Percentiles rank a stretch among this genome's conserved stretches.
Conservation (phyloP, 306 rosid genomes). For the Ceratonia siliqua region DNA sequence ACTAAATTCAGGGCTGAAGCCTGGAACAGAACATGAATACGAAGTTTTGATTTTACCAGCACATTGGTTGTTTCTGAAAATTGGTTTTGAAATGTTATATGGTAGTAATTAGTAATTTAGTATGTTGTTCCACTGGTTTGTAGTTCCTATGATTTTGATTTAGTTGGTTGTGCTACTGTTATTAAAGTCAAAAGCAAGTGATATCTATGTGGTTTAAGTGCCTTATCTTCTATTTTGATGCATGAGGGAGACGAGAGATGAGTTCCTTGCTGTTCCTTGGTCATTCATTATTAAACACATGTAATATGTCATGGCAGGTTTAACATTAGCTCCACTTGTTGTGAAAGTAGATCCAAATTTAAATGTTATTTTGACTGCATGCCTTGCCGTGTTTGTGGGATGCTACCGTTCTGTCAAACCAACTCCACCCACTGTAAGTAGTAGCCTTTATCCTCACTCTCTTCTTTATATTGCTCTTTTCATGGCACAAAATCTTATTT, state of each 20-base stretch:
- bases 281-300: background rate
- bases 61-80: background rate
- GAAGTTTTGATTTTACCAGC: background rate
- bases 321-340: slow-evolving; percentile 90
- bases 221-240: background rate
- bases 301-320: slow-evolving; percentile 58
- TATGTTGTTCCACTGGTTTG: background rate
- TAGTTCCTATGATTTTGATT: background rate
- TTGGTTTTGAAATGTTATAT: background rate
- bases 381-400: slow-evolving; percentile 88
- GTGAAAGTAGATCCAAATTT: slow-evolving; percentile 86
- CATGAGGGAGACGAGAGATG: background rate
- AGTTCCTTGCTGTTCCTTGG: background rate
- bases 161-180: background rate
- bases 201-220: background rate
- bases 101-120: background rate
- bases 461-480: background rate
- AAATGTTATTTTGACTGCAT: slow-evolving; percentile 87
- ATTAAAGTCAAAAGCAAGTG: background rate
- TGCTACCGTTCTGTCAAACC: slow-evolving; percentile 96
- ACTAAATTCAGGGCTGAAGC: slow-evolving; percentile 2
- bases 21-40: background rate
- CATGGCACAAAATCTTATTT: background rate
- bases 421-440: slow-evolving; percentile 89
- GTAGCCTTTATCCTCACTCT: background rate